Conservation (phyloP, 345 rosid genomes). For the Cardamine resedifolia region DNA sequence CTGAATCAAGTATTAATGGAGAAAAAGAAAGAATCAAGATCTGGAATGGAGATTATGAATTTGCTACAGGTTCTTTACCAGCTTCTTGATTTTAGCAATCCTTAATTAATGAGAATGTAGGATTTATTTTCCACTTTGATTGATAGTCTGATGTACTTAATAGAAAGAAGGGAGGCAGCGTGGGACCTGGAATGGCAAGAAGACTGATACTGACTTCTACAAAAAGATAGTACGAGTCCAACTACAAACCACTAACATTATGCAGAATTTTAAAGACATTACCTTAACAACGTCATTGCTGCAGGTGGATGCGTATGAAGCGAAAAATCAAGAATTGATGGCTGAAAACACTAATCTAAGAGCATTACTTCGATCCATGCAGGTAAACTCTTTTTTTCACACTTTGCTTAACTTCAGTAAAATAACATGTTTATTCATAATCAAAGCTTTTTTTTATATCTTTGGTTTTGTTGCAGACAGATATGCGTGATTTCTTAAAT, state of each 20-base stretch:
- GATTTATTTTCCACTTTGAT: slow-evolving; percentile 1
- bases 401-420: not conserved
- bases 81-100: not conserved
- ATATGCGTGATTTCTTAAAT: slow-evolving; percentile 90
- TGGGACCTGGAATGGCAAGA: slow-evolving; percentile 99
- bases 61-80: slow-evolving; percentile 70
- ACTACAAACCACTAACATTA: not conserved
- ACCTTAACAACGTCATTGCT: not conserved
- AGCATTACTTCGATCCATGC: slow-evolving; percentile 91
- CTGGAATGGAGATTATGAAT: slow-evolving; percentile 99
- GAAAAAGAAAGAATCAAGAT: slow-evolving; percentile 86
- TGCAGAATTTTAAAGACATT: slow-evolving; percentile 4
- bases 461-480: slow-evolving; percentile 53
- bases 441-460: not conserved
- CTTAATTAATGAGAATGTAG: not conserved
- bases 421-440: not conserved
- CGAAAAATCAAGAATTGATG: slow-evolving; percentile 90
- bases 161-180: slow-evolving; percentile 99
- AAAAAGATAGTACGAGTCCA: slow-evolving; percentile 74
- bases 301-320: slow-evolving; percentile 97
- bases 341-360: slow-evolving; percentile 88
- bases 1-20: slow-evolving; percentile 92
- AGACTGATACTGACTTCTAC: slow-evolving; percentile 89
- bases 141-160: slow-evolving; percentile 21
- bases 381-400: slow-evolving; percentile 47